Percentiles rank a stretch among this genome's conserved stretches.
phyloP scores from a whole-genome alignment of 2,329 filamentous ascomycete species.

The Pseudocercospora fijiensis region DNA sequence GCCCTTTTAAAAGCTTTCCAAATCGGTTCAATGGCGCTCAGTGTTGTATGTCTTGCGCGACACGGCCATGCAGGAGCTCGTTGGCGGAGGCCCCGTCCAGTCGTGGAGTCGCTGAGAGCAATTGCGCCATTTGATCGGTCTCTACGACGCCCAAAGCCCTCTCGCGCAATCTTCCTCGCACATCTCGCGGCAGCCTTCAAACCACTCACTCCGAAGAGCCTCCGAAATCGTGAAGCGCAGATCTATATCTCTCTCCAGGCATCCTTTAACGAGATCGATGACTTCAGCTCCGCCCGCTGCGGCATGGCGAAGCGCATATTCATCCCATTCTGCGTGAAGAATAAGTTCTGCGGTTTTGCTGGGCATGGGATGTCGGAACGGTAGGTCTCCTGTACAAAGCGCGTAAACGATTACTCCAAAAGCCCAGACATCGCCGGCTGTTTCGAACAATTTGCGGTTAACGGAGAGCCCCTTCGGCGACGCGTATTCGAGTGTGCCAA shows the following conservation, averaged over 20 bases:
- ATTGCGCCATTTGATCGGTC: background rate
- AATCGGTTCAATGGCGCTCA: no score
- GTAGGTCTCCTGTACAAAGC: conserved; percentile 60
- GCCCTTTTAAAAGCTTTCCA: background rate
- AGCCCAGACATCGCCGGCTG: conserved; percentile 66
- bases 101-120: no score
- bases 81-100: no score
- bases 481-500: conserved; percentile 60
- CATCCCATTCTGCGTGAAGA: conserved; percentile 59
- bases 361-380: conserved; percentile 61
- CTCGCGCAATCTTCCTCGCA: conserved; percentile 22
- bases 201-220: conserved; percentile 57
- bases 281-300: conserved; percentile 48
- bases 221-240: conserved; percentile 59
- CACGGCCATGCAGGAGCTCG: no score
- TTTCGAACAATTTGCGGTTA: conserved; percentile 46
- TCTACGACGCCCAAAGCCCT: background rate
- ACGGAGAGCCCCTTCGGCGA: conserved; percentile 51
- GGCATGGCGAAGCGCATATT: conserved; percentile 49
- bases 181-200: conserved; percentile 40
- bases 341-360: conserved; percentile 61
- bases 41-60: no score
- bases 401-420: conserved; percentile 64
- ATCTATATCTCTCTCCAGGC: conserved; percentile 57
- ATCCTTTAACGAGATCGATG: conserved; percentile 59